Evolutionary conservation across 176 grass and related monocot species (phyloP).

Genomic region (Hordeum marinum): DNA sequence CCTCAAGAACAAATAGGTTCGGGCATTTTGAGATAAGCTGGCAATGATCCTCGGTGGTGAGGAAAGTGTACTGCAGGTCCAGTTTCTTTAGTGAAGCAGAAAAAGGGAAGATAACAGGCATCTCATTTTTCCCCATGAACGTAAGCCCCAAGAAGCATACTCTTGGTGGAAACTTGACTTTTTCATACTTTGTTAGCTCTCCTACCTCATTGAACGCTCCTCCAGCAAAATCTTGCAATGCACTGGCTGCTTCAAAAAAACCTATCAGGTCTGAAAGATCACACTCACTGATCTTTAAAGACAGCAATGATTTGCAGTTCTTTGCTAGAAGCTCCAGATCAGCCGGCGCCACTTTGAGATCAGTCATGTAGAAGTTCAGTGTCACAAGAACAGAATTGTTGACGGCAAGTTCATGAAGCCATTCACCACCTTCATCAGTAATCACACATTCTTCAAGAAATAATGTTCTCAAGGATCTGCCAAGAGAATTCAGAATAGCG

Average conservation of each 20-base stretch:
- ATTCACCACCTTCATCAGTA: constrained; percentile 40
- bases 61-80: constrained; percentile 85
- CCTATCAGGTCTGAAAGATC: constrained; percentile 63
- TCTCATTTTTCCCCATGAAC: constrained; percentile 73
- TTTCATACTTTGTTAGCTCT: constrained; percentile 51
- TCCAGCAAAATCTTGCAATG: constrained; percentile 82
- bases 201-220: constrained; percentile 61
- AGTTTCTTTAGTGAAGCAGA: constrained; percentile 71
- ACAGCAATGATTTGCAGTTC: constrained; percentile 78
- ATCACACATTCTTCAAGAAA: constrained; percentile 79
- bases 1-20: constrained; percentile 82
- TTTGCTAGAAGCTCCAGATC: constrained; percentile 80
- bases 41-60: constrained; percentile 86
- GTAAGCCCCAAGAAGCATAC: constrained; percentile 61
- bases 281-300: constrained; percentile 78
- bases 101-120: constrained; percentile 55
- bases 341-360: constrained; percentile 52
- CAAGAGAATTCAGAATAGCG: constrained; percentile 23
- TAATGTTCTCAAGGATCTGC: constrained; percentile 64
- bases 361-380: constrained; percentile 92
- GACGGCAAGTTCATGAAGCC: constrained; percentile 72
- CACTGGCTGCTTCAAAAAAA: constrained; percentile 59
- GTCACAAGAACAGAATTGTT: constrained; percentile 63
- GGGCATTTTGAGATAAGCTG: constrained; percentile 76
- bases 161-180: constrained; percentile 57